Evolutionary conservation across 306 rosid genomes (phyloP).

Genomic region (Malus sylvestris): DNA sequence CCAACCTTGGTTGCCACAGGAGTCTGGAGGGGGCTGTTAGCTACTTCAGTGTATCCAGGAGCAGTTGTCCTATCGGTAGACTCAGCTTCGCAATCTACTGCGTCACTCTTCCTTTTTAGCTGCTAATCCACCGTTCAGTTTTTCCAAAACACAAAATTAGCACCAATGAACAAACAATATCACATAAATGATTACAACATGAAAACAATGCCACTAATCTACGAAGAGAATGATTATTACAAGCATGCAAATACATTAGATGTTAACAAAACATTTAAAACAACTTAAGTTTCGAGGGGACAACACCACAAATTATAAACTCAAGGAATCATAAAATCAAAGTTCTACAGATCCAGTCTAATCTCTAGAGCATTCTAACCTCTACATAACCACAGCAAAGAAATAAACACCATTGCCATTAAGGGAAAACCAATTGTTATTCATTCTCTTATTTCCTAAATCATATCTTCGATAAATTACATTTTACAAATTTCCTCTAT

Average conservation of each 20-base stretch:
- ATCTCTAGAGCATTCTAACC: not conserved
- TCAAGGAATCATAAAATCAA: not conserved
- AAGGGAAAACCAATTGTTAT: not conserved
- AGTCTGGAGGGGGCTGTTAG: constrained; percentile 50
- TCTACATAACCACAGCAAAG: not conserved
- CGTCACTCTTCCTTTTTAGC: constrained; percentile 70
- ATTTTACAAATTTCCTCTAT: not conserved
- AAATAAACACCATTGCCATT: not conserved
- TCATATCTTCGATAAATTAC: not conserved
- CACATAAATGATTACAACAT: not conserved
- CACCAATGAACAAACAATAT: constrained; percentile 3
- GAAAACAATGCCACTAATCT: constrained; percentile 1
- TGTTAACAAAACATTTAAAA: not conserved
- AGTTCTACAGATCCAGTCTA: not conserved
- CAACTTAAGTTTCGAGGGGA: not conserved
- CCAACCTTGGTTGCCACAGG: constrained; percentile 60
- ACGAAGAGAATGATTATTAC: not conserved
- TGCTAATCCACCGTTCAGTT: constrained; percentile 34
- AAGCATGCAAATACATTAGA: not conserved
- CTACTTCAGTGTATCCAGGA: constrained; percentile 48
- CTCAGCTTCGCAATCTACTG: constrained; percentile 56
- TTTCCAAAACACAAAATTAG: constrained; percentile 11
- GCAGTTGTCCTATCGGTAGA: constrained; percentile 45
- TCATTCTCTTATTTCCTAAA: not conserved
- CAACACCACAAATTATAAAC: not conserved